Evolutionary conservation across 2,329 filamentous ascomycete genomes (phyloP).

Genomic region (Bipolaris gigantea): DNA sequence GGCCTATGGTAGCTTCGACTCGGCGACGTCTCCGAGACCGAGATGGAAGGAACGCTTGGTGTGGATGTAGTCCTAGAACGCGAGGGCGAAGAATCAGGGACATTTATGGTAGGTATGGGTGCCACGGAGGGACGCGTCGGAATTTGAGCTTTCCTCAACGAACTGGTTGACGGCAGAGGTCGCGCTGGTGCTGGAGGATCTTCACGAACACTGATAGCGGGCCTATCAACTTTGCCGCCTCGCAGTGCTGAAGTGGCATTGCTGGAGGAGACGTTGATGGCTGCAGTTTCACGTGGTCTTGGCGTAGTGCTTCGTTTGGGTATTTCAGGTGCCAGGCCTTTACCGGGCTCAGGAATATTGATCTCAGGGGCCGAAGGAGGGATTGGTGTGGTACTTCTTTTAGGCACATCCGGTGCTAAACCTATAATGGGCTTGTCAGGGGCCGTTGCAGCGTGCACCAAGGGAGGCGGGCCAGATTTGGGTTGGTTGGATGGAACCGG

Average conservation of each 20-base stretch:
- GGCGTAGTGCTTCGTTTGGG: slow-evolving; percentile 21
- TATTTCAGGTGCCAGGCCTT: slow-evolving; percentile 51
- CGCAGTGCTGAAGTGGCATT: slow-evolving; percentile 23
- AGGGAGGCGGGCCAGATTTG: slow-evolving; percentile 29
- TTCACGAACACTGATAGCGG: slow-evolving; percentile 32
- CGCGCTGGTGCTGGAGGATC: slow-evolving; percentile 32
- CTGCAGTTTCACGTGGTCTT: slow-evolving; percentile 30
- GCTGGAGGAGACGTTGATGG: slow-evolving; percentile 33
- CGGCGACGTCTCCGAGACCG: slow-evolving; percentile 30
- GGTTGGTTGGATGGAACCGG: slow-evolving; percentile 22
- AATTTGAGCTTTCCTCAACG: slow-evolving; percentile 35
- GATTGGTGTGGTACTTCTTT: slow-evolving; percentile 17
- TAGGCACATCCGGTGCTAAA: slow-evolving; percentile 45
- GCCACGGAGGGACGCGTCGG: slow-evolving; percentile 23
- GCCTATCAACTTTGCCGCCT: slow-evolving; percentile 22
- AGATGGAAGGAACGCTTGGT: slow-evolving; percentile 21
- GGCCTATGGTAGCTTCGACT: slow-evolving; percentile 22
- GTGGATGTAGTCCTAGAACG: slow-evolving; percentile 32
- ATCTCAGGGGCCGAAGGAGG: slow-evolving; percentile 37
- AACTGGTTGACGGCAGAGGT: slow-evolving; percentile 28
- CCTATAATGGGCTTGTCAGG: slow-evolving; percentile 55
- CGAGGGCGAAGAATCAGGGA: slow-evolving; percentile 48
- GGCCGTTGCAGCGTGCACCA: slow-evolving; percentile 47
- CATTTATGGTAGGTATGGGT: slow-evolving; percentile 52
- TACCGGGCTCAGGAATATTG: slow-evolving; percentile 50